These are phyloP conservation scores for Neostapfia colusana DNA, from an alignment of 176 grass and related monocot genomes.

Conservation along the genomic window DNA sequence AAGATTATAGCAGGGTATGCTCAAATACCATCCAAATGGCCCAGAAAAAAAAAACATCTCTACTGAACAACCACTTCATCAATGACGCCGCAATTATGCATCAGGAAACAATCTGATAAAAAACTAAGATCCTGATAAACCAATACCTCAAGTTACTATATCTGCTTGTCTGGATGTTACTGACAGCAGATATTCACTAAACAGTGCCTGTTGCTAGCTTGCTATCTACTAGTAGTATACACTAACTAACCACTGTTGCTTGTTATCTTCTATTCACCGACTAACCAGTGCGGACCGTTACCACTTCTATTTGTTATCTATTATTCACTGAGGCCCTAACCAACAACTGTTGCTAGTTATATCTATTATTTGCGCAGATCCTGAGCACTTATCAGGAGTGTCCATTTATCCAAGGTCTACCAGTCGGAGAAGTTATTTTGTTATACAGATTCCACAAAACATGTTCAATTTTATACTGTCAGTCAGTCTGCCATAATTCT, in stretches of 20 bases:
- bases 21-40: slow-evolving; percentile 26
- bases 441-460: neutral
- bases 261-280: neutral
- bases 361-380: no score
- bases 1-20: neutral
- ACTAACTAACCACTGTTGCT: neutral
- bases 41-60: slow-evolving; percentile 36
- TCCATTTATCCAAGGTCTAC: neutral
- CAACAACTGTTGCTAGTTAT: no score
- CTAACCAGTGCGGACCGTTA: no score
- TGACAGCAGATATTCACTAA: neutral
- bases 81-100: neutral
- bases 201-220: neutral
- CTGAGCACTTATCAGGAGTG: neutral
- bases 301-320: no score
- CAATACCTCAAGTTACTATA: neutral
- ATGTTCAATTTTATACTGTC: neutral
- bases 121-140: neutral
- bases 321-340: neutral
- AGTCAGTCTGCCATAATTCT: neutral
- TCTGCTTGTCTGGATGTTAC: neutral
- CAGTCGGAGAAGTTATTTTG: neutral
- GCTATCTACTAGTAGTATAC: neutral
- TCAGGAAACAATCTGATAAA: neutral
- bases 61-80: neutral